These are phyloP conservation scores for Xerocomus spinulosus DNA, from an alignment of 768 basidiomycete genomes.

Conservation along the genomic window DNA sequence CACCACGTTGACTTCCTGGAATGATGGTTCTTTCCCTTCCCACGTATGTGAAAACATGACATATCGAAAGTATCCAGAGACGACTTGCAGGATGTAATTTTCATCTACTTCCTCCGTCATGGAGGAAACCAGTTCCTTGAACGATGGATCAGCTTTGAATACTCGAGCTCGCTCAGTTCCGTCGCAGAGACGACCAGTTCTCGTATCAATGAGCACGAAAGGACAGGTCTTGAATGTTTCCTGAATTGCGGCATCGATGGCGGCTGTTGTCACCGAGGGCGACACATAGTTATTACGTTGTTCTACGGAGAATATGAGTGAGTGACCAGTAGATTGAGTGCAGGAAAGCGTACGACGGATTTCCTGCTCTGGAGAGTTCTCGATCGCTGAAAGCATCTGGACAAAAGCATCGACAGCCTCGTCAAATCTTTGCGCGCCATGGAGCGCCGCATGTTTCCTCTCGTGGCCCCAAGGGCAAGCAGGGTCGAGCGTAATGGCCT, in stretches of 20 bases:
- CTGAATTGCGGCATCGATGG: slow-evolving; percentile 2
- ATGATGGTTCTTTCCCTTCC: slow-evolving; percentile 14
- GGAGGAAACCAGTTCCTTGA: slow-evolving; percentile 9
- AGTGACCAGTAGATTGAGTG: too few species aligned
- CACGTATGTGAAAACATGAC: slow-evolving; percentile 13
- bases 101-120: slow-evolving; percentile 8
- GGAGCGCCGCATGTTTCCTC: slow-evolving; percentile 7
- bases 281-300: slow-evolving; percentile 1
- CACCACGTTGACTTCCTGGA: slow-evolving; percentile 7
- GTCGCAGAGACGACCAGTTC: slow-evolving; percentile 8
- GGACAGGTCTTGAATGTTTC: slow-evolving; percentile 6
- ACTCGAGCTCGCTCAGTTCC: slow-evolving; percentile 2
- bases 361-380: neutral
- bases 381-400: slow-evolving; percentile 4
- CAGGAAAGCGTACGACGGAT: slow-evolving; percentile 2
- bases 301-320: neutral
- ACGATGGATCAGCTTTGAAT: slow-evolving; percentile 7
- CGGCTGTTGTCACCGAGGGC: neutral
- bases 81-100: slow-evolving; percentile 1
- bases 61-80: slow-evolving; percentile 12
- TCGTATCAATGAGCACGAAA: slow-evolving; percentile 8
- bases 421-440: slow-evolving; percentile 3
- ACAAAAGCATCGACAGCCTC: slow-evolving; percentile 5
- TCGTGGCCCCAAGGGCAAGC: slow-evolving; percentile 5
- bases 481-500: slow-evolving; percentile 7